A percentile compares a stretch with the other conserved stretches of the same genome.
phyloP scores from a whole-genome alignment of 495 filamentous ascomycete species.

The Lasiosphaeria miniovina region DNA sequence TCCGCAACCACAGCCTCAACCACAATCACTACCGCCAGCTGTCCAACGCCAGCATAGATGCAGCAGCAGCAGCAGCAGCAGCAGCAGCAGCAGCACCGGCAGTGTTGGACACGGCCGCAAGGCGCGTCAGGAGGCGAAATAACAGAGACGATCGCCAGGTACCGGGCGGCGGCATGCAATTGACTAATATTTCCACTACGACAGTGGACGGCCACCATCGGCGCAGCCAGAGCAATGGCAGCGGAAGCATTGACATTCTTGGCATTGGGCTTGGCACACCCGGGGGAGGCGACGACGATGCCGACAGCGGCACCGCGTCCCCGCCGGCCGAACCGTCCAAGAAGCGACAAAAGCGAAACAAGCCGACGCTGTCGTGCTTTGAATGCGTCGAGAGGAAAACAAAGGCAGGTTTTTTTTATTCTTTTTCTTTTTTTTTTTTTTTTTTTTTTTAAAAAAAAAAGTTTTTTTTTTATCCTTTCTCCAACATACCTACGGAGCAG shows the following conservation, averaged over 20 bases:
- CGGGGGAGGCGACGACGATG: constrained; percentile 13
- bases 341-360: constrained; percentile 73
- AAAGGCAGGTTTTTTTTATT: constrained; percentile 46
- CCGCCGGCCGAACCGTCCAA: constrained; percentile 38
- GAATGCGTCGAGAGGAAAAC: constrained; percentile 72
- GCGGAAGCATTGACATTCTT: constrained; percentile 2
- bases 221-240: constrained; percentile 6
- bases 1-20: neutral
- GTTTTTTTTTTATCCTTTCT: too few relatives aligned
- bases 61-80: neutral
- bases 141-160: neutral
- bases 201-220: neutral
- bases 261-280: neutral
- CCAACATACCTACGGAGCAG: too few relatives aligned
- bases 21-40: neutral
- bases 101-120: neutral
- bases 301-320: constrained; percentile 30
- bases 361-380: constrained; percentile 68
- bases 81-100: neutral
- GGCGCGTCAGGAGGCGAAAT: neutral
- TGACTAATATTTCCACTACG: neutral
- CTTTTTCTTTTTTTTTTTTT: neutral
- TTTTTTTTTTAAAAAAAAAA: too few relatives aligned
- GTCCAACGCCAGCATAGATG: neutral
- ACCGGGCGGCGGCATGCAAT: neutral